phyloP scores from a whole-genome alignment of 192 early-diverging fungal genomes.

The Backusella circina region DNA sequence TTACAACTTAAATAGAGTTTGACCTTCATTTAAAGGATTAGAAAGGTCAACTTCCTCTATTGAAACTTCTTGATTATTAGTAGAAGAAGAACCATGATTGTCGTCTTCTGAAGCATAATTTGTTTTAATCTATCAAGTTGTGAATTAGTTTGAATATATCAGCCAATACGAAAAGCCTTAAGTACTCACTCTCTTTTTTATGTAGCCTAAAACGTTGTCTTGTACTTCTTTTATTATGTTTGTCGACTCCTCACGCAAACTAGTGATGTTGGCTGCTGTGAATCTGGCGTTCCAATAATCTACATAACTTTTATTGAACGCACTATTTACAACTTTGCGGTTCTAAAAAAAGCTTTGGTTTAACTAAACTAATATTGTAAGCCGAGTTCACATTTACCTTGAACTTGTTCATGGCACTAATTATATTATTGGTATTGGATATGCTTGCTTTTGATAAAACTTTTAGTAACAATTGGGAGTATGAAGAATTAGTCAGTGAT shows the following conservation, averaged over 20 bases:
- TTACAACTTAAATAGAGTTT: conserved; percentile 7
- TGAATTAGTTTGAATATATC: conserved; percentile 5
- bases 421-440: conserved; percentile 5
- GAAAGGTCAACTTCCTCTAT: not conserved
- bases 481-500: not conserved
- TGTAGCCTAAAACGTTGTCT: not conserved
- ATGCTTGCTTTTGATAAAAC: conserved; percentile 2
- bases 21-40: not conserved
- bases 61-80: not conserved
- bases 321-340: not conserved
- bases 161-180: not conserved
- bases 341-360: not conserved
- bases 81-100: not conserved
- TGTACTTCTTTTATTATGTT: not conserved
- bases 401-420: not conserved
- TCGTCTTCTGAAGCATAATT: not conserved
- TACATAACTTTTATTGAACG: too few species aligned
- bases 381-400: conserved; percentile 3
- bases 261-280: too few species aligned
- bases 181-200: not conserved
- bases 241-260: not conserved
- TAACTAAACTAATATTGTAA: not conserved
- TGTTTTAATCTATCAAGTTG: not conserved
- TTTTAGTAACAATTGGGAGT: not conserved
- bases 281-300: too few species aligned